A percentile compares a stretch with the other conserved stretches of the same genome.
Conservation (phyloP, 805 yeast genomes). For the Sugiyamaella americana region DNA sequence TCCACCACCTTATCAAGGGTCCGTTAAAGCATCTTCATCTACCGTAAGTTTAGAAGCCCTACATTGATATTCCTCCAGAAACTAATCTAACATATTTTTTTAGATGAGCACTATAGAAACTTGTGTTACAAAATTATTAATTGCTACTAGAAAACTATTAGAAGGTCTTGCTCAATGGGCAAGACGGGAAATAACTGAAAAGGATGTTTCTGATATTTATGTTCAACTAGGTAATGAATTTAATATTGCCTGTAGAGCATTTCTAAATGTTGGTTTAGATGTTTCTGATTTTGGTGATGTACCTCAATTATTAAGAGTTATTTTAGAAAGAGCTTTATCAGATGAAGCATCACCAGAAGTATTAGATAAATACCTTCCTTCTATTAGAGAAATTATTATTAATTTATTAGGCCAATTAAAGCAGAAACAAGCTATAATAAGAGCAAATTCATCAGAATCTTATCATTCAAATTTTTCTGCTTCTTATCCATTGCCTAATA, state of each 20-base stretch:
- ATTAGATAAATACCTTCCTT: constrained; percentile 73
- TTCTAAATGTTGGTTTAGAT: constrained; percentile 71
- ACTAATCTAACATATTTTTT: background rate
- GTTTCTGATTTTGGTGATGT: constrained; percentile 83
- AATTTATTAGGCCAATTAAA: constrained; percentile 73
- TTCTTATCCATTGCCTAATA: constrained; percentile 1
- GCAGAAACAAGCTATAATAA: constrained; percentile 61
- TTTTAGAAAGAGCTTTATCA: constrained; percentile 80
- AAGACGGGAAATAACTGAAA: constrained; percentile 65
- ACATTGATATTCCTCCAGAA: no score
- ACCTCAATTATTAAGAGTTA: constrained; percentile 70
- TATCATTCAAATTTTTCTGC: background rate
- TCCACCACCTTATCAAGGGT: no score
- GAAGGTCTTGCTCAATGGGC: constrained; percentile 92
- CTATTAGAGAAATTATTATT: constrained; percentile 79
- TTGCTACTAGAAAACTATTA: constrained; percentile 82
- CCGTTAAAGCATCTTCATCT: no score
- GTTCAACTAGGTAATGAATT: constrained; percentile 92
- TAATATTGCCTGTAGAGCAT: constrained; percentile 76
- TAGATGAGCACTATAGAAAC: constrained; percentile 58
- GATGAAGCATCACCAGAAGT: constrained; percentile 80
- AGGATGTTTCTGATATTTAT: constrained; percentile 81
- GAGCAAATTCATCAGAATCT: constrained; percentile 15
- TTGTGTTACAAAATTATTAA: constrained; percentile 69
- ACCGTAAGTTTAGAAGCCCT: no score